These are phyloP conservation scores for Boeremia exigua DNA, from an alignment of 2,329 filamentous ascomycete species.

Conservation along the genomic window DNA sequence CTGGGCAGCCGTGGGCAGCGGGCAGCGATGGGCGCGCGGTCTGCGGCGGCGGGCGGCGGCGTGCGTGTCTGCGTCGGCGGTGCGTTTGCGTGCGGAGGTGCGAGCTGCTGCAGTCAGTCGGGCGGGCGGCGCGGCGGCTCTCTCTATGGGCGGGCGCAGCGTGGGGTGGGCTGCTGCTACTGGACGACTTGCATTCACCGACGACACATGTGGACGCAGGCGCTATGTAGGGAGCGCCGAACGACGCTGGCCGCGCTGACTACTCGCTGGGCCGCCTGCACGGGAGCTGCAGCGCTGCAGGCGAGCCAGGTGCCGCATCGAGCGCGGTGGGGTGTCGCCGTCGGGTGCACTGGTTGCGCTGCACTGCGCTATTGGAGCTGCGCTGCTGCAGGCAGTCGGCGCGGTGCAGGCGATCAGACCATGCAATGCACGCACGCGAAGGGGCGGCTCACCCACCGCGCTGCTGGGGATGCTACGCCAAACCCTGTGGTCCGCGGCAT, in stretches of 20 bases:
- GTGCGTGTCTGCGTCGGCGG: not conserved
- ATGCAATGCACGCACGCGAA: conserved; percentile 12
- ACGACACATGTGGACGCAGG: conserved; percentile 12
- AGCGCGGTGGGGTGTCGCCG: conserved; percentile 6
- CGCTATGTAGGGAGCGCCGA: conserved; percentile 15
- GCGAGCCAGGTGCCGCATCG: not conserved
- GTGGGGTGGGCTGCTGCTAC: conserved; percentile 12
- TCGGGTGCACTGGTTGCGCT: not conserved
- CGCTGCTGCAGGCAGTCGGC: not conserved
- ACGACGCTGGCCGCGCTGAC: conserved; percentile 8
- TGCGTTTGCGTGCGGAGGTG: not conserved
- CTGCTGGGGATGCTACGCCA: conserved; percentile 4
- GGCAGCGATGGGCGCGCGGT: not conserved
- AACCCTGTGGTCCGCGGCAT: not conserved
- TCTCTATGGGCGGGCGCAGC: conserved; percentile 2
- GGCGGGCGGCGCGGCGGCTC: conserved; percentile 11
- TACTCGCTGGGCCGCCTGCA: conserved; percentile 2
- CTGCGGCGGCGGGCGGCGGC: not conserved
- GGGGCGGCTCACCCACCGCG: conserved; percentile 2
- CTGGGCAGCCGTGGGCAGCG: not conserved
- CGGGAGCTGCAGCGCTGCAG: not conserved
- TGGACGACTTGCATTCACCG: conserved; percentile 16
- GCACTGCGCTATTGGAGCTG: conserved; percentile 8
- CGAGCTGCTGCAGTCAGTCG: conserved; percentile 8
- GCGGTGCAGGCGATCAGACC: conserved; percentile 6